Evolutionary conservation across 2,329 filamentous ascomycete genomes (phyloP).

Genomic region (Colletotrichum eleusines): DNA sequence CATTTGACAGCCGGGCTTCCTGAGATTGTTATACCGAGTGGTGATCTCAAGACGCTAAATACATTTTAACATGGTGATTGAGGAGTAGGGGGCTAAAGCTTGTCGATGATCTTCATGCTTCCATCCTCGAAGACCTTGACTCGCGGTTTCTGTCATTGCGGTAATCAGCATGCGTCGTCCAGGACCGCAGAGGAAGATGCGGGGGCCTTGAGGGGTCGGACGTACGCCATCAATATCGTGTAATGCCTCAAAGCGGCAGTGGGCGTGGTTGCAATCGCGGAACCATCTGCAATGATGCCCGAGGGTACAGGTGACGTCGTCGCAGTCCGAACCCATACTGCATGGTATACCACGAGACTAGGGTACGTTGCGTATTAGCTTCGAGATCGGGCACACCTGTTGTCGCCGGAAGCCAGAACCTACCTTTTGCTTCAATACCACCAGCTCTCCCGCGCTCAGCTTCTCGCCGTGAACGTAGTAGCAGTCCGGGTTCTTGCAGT

Average conservation of each 20-base stretch:
- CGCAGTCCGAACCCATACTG: slow-evolving; percentile 38
- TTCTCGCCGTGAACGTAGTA: slow-evolving; percentile 43
- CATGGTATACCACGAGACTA: slow-evolving; percentile 42
- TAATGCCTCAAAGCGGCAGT: slow-evolving; percentile 43
- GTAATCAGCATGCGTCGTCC: background rate
- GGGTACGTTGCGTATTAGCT: background rate
- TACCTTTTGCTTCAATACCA: slow-evolving; percentile 43
- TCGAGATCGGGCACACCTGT: background rate
- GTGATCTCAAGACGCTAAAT: background rate
- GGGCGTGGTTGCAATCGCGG: slow-evolving; percentile 38
- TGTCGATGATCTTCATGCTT: slow-evolving; percentile 22
- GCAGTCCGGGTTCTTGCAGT: slow-evolving; percentile 43
- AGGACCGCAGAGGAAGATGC: background rate
- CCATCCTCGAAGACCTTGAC: slow-evolving; percentile 40
- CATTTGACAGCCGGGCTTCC: too few relatives aligned
- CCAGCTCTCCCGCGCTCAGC: slow-evolving; percentile 39
- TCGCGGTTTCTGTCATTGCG: slow-evolving; percentile 17
- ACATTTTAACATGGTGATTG: background rate
- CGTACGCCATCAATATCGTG: slow-evolving; percentile 44
- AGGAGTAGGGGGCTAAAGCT: background rate
- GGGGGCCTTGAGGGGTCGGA: background rate
- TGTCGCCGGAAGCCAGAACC: background rate
- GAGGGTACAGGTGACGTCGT: slow-evolving; percentile 41
- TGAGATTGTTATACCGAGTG: background rate
- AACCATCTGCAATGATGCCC: slow-evolving; percentile 45